Base-by-base conservation (phyloP, 352 stramenopile species). In the Phytophthora nicotianae region DNA sequence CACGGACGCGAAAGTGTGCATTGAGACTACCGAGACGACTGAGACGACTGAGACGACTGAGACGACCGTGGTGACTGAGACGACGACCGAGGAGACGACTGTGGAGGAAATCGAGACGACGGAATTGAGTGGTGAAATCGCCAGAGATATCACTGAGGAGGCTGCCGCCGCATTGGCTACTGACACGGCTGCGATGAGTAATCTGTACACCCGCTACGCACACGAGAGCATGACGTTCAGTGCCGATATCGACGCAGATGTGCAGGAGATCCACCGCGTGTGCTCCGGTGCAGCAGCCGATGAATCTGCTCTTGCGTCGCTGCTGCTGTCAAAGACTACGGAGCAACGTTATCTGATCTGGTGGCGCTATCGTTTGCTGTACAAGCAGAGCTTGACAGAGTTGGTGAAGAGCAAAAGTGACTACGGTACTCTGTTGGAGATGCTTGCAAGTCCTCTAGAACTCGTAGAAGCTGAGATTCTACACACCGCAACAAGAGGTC, bases 381-480 rank as follows among this genome's bases (percentile, higher is more conserved):
- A 88, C 58, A 81, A 78, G 51, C 77, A 90, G 68, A 82, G 78
- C 55, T 37, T 68, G 32, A 70, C 79, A 19, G 52, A 86, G 33
- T 78, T 81, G 63, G 72, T 72, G 50, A 77, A 89, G 69, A 74
- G 70, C 32, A 71, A 51, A 27, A 72, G 78, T 43, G 26, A 81
- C 61, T 89, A 77, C 58, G 72, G 77, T 56, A 68, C 77, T 61
- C 68, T 89, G n/a, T 56, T 89, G 19, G 40, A 74, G 47, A 43
- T 84, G 37, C 66, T 89, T 20, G 50, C 64, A 3, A 66, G 62
- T 26, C 75, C 80, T 17, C 56, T 89, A 5, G 74, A 72, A 7
- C 68, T 89, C 48, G 70, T 77, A 11, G 83, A 93, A 63, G 77
- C 77, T 1, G 54, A 81, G 53, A 75, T 89, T 37, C 32, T 93